These are phyloP conservation scores for Croton setiger DNA, from an alignment of 441 rosid species.

Conservation along the genomic window DNA sequence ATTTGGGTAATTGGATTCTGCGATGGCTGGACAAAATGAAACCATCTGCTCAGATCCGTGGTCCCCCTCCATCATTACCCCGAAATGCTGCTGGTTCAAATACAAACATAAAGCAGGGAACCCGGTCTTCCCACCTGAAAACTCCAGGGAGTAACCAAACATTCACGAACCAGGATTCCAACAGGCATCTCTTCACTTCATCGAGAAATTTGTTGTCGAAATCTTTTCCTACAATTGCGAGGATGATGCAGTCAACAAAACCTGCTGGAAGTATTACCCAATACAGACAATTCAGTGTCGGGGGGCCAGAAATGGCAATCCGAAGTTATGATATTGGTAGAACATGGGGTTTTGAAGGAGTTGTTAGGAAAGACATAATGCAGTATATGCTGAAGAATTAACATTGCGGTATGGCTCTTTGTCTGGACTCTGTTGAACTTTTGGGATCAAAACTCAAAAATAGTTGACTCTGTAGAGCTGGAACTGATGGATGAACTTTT, in stretches of 20 bases:
- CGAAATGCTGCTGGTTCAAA: constrained; percentile 26
- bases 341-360: constrained; percentile 35
- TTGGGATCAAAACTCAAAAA: constrained; percentile 10
- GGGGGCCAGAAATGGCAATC: constrained; percentile 21
- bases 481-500: not conserved
- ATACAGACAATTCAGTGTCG: constrained; percentile 46
- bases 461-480: not conserved
- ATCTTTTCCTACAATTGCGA: constrained; percentile 51
- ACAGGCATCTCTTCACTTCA: constrained; percentile 51
- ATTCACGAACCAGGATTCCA: constrained; percentile 42
- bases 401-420: constrained; percentile 13
- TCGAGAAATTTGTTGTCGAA: constrained; percentile 41
- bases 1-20: constrained; percentile 84
- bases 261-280: constrained; percentile 49
- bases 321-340: constrained; percentile 20
- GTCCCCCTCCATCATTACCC: constrained; percentile 26
- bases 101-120: constrained; percentile 36
- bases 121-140: constrained; percentile 36
- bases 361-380: constrained; percentile 67
- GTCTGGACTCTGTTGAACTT: constrained; percentile 1
- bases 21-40: constrained; percentile 81
- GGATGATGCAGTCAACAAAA: constrained; percentile 55
- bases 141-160: constrained; percentile 29
- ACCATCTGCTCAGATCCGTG: constrained; percentile 82
- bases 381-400: constrained; percentile 59